phyloP scores from a whole-genome alignment of 352 stramenopile genomes.

The Globisporangium splendens region DNA sequence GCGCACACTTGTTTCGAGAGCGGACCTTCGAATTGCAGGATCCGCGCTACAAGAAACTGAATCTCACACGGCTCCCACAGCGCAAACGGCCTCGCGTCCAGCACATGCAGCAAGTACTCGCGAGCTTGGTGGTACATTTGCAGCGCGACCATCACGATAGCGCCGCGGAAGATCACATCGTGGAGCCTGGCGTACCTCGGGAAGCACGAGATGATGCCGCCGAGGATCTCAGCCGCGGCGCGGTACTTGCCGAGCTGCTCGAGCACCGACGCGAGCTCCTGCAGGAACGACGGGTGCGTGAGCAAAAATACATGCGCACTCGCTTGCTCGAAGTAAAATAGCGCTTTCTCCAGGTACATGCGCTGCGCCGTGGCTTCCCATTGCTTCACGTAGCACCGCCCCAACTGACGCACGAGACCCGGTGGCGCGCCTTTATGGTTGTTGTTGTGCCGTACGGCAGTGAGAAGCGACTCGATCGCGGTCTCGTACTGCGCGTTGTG shows the following conservation, averaged over 20 bases:
- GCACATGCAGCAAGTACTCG: conserved; percentile 63
- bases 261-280: conserved; percentile 52
- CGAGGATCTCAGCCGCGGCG: conserved; percentile 48
- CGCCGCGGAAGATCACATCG: conserved; percentile 67
- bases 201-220: conserved; percentile 56
- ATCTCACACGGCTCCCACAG: conserved; percentile 46
- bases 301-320: conserved; percentile 43
- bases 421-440: conserved; percentile 16
- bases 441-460: conserved; percentile 25
- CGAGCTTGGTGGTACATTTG: conserved; percentile 59
- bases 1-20: conserved; percentile 32
- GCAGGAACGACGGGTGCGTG: conserved; percentile 46
- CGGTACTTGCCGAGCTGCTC: conserved; percentile 39
- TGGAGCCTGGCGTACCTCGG: conserved; percentile 41
- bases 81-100: conserved; percentile 45
- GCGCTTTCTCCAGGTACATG: conserved; percentile 32
- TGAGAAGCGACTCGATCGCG: conserved; percentile 24
- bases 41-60: conserved; percentile 52
- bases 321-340: conserved; percentile 49
- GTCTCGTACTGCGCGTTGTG: conserved; percentile 31
- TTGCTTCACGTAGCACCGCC: conserved; percentile 33
- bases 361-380: conserved; percentile 30
- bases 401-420: conserved; percentile 39
- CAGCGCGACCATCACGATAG: conserved; percentile 53
- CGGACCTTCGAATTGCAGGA: conserved; percentile 54